phyloP scores from a whole-genome alignment of 345 rosid genomes.

The Nasturtium officinale region DNA sequence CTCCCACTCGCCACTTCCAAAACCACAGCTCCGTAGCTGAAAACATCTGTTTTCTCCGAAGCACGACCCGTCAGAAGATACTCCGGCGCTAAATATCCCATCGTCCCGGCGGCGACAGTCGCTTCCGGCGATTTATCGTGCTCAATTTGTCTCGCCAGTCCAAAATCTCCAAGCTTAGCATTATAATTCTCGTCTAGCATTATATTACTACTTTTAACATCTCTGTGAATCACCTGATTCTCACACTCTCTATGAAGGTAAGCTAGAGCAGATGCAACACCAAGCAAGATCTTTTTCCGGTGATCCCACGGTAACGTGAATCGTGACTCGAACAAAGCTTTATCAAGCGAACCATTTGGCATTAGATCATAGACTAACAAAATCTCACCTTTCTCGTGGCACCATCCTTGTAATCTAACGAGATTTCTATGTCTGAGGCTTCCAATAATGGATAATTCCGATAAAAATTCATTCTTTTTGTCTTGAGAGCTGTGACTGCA shows the following conservation, averaged over 20 bases:
- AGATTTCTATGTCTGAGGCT: constrained; percentile 87
- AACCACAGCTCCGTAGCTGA: constrained; percentile 64
- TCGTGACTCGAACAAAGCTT: constrained; percentile 52
- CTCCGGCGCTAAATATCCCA: constrained; percentile 71
- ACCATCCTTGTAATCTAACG: constrained; percentile 90
- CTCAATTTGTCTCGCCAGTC: constrained; percentile 56
- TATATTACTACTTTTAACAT: constrained; percentile 58
- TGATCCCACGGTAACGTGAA: constrained; percentile 54
- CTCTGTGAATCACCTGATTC: constrained; percentile 65
- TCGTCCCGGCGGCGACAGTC: constrained; percentile 61
- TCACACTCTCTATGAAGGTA: constrained; percentile 64
- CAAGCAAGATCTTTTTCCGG: constrained; percentile 54
- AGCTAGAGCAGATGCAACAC: constrained; percentile 62
- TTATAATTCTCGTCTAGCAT: constrained; percentile 64
- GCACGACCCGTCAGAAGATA: constrained; percentile 60
- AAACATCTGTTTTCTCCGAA: constrained; percentile 58
- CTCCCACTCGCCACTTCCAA: constrained; percentile 58
- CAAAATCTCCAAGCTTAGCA: constrained; percentile 65
- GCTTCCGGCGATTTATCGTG: constrained; percentile 67
- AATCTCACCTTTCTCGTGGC: constrained; percentile 92
- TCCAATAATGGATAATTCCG: constrained; percentile 89
- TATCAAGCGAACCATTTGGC: constrained; percentile 78
- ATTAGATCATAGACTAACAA: constrained; percentile 86
- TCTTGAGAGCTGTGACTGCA: constrained; percentile 87
- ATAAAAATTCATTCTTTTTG: constrained; percentile 73